phyloP scores from a whole-genome alignment of 2,329 filamentous ascomycete species.

The Diaporthe ampelina region DNA sequence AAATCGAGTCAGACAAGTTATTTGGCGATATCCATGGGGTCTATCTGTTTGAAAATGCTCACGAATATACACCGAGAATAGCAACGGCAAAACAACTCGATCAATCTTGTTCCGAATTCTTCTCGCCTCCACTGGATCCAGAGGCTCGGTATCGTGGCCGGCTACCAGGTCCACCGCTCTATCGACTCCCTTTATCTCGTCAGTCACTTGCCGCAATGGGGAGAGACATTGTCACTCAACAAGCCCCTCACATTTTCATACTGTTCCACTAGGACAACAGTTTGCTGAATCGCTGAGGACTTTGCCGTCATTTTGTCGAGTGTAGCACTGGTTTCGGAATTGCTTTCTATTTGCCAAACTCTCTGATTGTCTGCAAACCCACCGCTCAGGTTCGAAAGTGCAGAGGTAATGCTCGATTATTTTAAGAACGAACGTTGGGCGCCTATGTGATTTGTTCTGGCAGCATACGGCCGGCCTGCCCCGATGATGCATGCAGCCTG shows the following conservation, averaged over 20 bases:
- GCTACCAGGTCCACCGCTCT: slow-evolving; percentile 17
- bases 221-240: accelerated
- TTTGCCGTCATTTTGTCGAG: not conserved
- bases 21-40: accelerated
- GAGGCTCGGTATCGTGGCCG: not conserved
- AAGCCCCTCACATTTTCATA: slow-evolving; percentile 7
- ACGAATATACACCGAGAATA: slow-evolving; percentile 15
- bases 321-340: not conserved
- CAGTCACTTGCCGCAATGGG: not conserved
- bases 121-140: not conserved
- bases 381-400: not conserved
- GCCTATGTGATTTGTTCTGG: not conserved
- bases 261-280: not conserved
- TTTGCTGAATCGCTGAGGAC: not conserved
- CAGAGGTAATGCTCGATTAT: not conserved
- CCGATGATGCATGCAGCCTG: not conserved
- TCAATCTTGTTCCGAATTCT: slow-evolving; percentile 6
- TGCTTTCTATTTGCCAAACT: no score
- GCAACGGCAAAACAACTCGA: not conserved
- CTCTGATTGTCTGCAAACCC: not conserved
- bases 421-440: not conserved
- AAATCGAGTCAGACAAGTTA: not conserved
- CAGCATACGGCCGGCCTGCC: not conserved
- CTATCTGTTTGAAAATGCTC: not conserved
- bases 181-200: not conserved